phyloP scores from a whole-genome alignment of 805 yeast genomes.

The Clavispora phyllophila region DNA sequence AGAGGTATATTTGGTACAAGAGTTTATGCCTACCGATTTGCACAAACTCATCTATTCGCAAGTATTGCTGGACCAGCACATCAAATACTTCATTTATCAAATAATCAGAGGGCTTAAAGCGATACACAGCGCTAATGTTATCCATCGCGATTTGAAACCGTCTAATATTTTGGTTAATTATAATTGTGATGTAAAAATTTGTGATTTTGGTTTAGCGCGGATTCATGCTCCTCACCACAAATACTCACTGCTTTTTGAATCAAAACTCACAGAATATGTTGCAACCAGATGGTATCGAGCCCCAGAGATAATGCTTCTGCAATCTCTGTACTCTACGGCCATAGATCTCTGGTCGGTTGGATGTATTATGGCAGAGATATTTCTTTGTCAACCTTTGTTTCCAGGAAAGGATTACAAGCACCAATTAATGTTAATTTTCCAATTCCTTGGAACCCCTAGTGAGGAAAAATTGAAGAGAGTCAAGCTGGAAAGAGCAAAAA shows the following conservation, averaged over 20 bases:
- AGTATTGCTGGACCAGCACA: constrained; percentile 57
- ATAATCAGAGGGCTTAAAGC: constrained; percentile 64
- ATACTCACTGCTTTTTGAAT: constrained; percentile 15
- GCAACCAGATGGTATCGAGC: constrained; percentile 86
- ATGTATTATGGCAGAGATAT: constrained; percentile 69
- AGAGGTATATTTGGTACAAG: constrained; percentile 74
- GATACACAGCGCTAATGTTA: constrained; percentile 66
- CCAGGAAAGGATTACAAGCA: constrained; percentile 74
- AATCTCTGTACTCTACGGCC: constrained; percentile 68
- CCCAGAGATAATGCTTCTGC: constrained; percentile 75
- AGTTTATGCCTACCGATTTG: constrained; percentile 71
- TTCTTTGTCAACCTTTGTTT: constrained; percentile 56
- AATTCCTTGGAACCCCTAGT: constrained; percentile 65
- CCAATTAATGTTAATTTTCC: constrained; percentile 62
- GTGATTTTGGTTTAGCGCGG: constrained; percentile 76
- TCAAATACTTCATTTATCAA: constrained; percentile 67
- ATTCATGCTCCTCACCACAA: constrained; percentile 19
- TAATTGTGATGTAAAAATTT: constrained; percentile 69
- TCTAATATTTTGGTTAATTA: constrained; percentile 63
- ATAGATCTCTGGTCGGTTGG: constrained; percentile 82
- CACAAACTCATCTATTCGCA: constrained; percentile 58
- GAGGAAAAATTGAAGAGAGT: constrained; percentile 13
- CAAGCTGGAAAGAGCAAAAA: constrained; percentile 12
- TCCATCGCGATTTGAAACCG: constrained; percentile 76
- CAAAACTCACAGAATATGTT: constrained; percentile 71